Percentiles rank a stretch among this genome's conserved stretches.
phyloP scores from a whole-genome alignment of 306 rosid genomes.

The Geum urbanum region DNA sequence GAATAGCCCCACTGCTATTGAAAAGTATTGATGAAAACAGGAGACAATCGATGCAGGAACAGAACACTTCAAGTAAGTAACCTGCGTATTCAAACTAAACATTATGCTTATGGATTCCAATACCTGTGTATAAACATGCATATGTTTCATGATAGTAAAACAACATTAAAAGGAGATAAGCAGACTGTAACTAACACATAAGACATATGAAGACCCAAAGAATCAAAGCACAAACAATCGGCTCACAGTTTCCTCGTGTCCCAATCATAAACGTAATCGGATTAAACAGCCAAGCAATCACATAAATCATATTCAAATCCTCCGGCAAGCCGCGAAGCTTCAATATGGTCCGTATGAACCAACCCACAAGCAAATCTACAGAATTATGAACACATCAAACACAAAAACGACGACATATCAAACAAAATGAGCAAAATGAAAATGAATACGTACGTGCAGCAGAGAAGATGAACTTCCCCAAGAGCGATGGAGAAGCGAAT shows the following conservation, averaged over 20 bases:
- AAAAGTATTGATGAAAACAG: no score
- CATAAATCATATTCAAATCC: conserved; percentile 48
- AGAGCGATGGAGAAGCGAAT: conserved; percentile 55
- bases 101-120: no score
- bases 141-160: no score
- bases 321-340: conserved; percentile 81
- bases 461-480: conserved; percentile 96
- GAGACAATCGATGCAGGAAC: no score
- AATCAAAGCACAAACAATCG: conserved; percentile 81
- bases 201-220: conserved; percentile 80
- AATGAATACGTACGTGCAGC: conserved; percentile 29
- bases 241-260: conserved; percentile 92
- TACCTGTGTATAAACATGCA: no score
- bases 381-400: background rate
- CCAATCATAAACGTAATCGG: conserved; percentile 93
- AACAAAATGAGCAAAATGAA: background rate
- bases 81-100: no score
- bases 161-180: no score
- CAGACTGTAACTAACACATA: conserved; percentile 51
- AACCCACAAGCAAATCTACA: conserved; percentile 89
- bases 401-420: background rate
- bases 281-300: conserved; percentile 77
- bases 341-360: conserved; percentile 60
- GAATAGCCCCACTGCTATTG: no score
- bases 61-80: no score